Percentiles rank a stretch among this genome's conserved stretches.
Conservation (phyloP, 2,329 filamentous ascomycete genomes). For the Botryotinia convoluta region DNA sequence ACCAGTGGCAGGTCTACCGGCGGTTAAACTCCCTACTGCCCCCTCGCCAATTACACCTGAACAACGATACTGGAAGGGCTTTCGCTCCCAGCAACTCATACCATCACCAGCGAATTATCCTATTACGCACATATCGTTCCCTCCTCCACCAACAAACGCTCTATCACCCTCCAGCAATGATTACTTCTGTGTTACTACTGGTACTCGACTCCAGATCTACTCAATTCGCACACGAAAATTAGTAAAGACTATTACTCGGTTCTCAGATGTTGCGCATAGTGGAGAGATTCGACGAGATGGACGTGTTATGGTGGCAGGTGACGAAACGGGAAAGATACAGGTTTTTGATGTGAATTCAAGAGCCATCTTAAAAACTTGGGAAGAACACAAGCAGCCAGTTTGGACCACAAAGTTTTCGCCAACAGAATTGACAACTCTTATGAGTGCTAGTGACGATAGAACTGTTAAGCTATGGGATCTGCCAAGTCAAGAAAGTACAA, state of each 20-base stretch:
- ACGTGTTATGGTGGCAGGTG: conserved; percentile 83
- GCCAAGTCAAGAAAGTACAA: conserved; percentile 71
- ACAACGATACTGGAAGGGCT: conserved; percentile 93
- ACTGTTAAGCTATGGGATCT: conserved; percentile 95
- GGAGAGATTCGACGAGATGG: conserved; percentile 88
- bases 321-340: conserved; percentile 88
- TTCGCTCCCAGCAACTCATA: conserved; percentile 86
- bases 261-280: conserved; percentile 85
- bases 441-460: conserved; percentile 89
- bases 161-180: conserved; percentile 53
- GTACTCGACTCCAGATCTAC: conserved; percentile 89
- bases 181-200: conserved; percentile 90
- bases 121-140: conserved; percentile 85
- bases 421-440: conserved; percentile 76
- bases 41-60: conserved; percentile 84
- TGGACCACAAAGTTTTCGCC: conserved; percentile 94
- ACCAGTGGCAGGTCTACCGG: conserved; percentile 41
- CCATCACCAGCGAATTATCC: conserved; percentile 74
- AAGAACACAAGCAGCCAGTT: conserved; percentile 88
- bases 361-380: conserved; percentile 93
- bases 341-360: conserved; percentile 90
- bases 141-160: conserved; percentile 45
- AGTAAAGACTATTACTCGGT: conserved; percentile 89
- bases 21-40: conserved; percentile 74
- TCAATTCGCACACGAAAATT: conserved; percentile 88